phyloP scores from a whole-genome alignment of 2,329 filamentous ascomycete genomes.

The Pseudogymnoascus destructans region DNA sequence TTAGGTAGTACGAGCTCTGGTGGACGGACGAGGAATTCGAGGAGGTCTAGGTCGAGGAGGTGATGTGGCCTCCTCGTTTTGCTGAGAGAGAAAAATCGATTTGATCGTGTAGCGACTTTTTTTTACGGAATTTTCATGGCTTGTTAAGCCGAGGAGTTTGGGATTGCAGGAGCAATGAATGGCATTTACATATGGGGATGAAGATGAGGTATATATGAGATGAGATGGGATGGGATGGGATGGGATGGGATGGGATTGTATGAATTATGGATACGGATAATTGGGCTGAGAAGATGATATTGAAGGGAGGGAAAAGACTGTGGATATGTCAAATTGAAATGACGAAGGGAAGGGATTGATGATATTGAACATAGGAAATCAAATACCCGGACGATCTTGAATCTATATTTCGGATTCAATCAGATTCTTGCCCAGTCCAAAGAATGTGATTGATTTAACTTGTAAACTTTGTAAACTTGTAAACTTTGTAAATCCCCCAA shows the following conservation, averaged over 20 bases:
- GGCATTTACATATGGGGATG: neutral
- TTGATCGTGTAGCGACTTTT: neutral
- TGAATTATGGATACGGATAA: neutral
- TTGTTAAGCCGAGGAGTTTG: neutral
- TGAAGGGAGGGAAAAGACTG: neutral
- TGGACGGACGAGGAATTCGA: neutral
- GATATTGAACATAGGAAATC: neutral
- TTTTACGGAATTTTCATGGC: neutral
- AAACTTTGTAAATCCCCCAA: no score
- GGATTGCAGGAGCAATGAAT: neutral
- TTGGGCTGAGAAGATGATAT: neutral
- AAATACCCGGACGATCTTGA: neutral
- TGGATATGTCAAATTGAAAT: neutral
- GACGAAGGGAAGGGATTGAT: neutral
- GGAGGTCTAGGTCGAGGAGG: neutral
- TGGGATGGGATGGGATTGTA: neutral
- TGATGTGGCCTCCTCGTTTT: neutral
- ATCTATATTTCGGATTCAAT: neutral
- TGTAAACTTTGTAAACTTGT: neutral
- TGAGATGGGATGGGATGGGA: neutral
- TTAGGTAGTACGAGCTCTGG: neutral
- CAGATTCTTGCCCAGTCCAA: neutral
- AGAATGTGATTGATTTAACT: neutral
- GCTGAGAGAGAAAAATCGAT: neutral
- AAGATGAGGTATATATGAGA: neutral